phyloP scores from a whole-genome alignment of 306 rosid genomes.

The Cercis canadensis region DNA sequence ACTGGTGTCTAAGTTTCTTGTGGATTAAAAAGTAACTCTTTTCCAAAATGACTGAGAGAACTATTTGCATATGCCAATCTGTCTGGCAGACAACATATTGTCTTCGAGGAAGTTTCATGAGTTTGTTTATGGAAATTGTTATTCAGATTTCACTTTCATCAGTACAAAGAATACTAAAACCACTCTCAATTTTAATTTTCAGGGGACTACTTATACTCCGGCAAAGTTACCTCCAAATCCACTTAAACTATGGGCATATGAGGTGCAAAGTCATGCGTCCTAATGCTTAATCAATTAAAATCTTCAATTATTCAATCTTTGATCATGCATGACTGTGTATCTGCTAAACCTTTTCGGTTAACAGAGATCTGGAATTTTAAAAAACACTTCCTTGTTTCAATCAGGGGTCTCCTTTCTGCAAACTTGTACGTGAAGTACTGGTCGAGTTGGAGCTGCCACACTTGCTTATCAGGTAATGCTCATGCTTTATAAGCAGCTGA shows the following conservation, averaged over 20 bases:
- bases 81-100: background rate
- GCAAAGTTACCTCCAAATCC: constrained; percentile 87
- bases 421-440: constrained; percentile 89
- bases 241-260: constrained; percentile 92
- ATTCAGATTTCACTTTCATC: constrained; percentile 23
- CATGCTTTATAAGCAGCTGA: background rate
- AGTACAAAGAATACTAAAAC: background rate
- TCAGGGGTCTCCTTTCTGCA: constrained; percentile 98
- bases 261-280: constrained; percentile 48
- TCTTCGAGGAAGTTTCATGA: background rate
- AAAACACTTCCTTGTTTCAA: constrained; percentile 32
- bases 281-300: constrained; percentile 23
- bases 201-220: constrained; percentile 80
- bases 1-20: constrained; percentile 15
- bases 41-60: constrained; percentile 9
- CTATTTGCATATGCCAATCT: constrained; percentile 10
- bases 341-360: constrained; percentile 3
- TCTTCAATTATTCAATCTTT: constrained; percentile 16
- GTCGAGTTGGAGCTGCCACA: constrained; percentile 96
- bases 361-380: background rate
- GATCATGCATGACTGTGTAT: constrained; percentile 20
- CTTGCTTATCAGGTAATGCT: constrained; percentile 60
- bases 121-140: background rate
- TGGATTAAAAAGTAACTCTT: background rate
- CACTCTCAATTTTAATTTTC: constrained; percentile 31